Evolutionary conservation across 1,284 basidiomycete species (phyloP), one percentile per base, ranked within the genome.

Genomic region (Stereum hirsutum): DNA sequence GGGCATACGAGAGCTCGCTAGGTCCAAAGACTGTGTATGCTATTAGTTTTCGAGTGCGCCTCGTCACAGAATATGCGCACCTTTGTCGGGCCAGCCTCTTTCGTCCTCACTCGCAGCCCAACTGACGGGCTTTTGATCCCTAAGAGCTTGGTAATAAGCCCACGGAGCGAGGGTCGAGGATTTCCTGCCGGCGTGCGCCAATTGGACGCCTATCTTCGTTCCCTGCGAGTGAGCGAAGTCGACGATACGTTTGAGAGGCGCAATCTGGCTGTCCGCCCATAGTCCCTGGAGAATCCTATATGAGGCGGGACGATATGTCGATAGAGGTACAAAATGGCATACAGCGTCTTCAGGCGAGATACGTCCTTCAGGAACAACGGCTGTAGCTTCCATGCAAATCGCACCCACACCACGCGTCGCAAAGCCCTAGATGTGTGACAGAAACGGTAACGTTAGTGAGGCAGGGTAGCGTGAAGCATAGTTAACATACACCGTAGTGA

Each of bases 141-240:
- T 51, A 17, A 61, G 56, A 6, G 56, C 39, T 31, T 60, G 56
- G 12, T 51, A 53, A 49, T 64, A 64, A 21, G 79, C 60, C 78
- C 78, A 86, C 0, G 81, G 78, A 1, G 75, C 68, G 10, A 66
- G 51, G 0, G 66, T 71, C 7, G 72, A 74, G 0, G 79, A 79
- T 61, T 91, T 91, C 21, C 88, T 66, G 0, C 89, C 89, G 0
- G 85, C 86, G 54, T 92, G 89, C 0, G 76, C 78, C 12, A 94
- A 72, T 59, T 94, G 90, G 40, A 94, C 75, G 6, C 78, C 89
- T 17, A 91, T 77, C 48, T 75, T 72, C 46, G 78, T 66, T 42
- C 74, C 71, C 51, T 89, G 78, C 1, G 78, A 72, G 57, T 91
- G 87, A 19, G 82, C 78, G 46, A 87, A 89, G 33, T 82, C 74